phyloP scores from a whole-genome alignment of 2,329 filamentous ascomycete genomes.

The Penicillium verrucosum region DNA sequence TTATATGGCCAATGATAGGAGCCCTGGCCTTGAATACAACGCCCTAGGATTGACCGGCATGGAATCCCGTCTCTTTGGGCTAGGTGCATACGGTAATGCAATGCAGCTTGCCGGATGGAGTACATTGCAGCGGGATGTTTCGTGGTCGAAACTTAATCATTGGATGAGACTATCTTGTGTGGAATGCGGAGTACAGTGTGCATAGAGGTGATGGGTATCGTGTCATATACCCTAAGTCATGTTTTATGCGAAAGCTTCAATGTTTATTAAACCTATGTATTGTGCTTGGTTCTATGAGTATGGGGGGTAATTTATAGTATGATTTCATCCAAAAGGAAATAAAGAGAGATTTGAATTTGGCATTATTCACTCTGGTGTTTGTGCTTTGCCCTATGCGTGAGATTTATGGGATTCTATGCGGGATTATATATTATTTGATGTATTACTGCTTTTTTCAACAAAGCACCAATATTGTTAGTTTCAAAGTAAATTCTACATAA shows the following conservation, averaged over 20 bases:
- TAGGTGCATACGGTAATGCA: slow-evolving; percentile 22
- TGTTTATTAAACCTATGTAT: background rate
- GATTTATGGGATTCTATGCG: background rate
- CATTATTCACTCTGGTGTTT: background rate
- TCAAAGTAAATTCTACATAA: background rate
- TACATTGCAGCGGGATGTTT: slow-evolving; percentile 12
- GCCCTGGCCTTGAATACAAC: background rate
- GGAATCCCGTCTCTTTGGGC: slow-evolving; percentile 14
- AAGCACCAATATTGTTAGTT: background rate
- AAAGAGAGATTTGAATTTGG: background rate
- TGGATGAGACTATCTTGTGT: background rate
- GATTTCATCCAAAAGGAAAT: background rate
- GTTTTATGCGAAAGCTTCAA: background rate
- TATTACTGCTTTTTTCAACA: background rate
- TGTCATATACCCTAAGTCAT: background rate
- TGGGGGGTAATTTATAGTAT: background rate
- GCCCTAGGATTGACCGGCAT: background rate
- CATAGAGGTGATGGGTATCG: background rate
- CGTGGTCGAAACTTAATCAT: slow-evolving; percentile 12
- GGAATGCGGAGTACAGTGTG: background rate
- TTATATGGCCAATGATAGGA: slow-evolving; percentile 10
- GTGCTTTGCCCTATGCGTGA: background rate
- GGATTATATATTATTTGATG: background rate
- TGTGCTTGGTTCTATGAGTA: background rate
- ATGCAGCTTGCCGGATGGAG: slow-evolving; percentile 24